Conservation (phyloP, 805 yeast species). For the Clavispora vitiphila region DNA sequence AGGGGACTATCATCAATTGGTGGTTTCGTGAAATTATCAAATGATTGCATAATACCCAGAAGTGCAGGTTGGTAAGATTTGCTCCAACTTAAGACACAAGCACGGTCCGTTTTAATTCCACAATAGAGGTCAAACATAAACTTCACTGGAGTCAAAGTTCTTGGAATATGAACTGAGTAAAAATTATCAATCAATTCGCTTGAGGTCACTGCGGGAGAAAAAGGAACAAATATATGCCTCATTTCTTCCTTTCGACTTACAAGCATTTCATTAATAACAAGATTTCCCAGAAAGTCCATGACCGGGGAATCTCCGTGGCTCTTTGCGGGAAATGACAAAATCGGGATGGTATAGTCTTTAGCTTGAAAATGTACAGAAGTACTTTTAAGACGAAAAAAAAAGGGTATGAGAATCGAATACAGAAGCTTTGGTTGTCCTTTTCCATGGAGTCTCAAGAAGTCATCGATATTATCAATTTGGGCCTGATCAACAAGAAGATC, state of each 20-base stretch:
- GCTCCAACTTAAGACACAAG: constrained; percentile 60
- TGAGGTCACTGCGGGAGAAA: constrained; percentile 43
- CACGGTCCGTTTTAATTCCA: constrained; percentile 37
- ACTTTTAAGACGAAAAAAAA: constrained; percentile 35
- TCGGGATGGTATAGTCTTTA: constrained; percentile 39
- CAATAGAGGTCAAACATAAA: constrained; percentile 47
- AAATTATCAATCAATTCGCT: constrained; percentile 36
- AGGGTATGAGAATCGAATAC: constrained; percentile 53
- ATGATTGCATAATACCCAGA: constrained; percentile 41
- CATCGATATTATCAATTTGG: constrained; percentile 28
- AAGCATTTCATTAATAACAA: constrained; percentile 57
- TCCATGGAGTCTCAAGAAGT: constrained; percentile 31
- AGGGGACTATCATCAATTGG: constrained; percentile 40
- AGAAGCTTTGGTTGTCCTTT: constrained; percentile 49
- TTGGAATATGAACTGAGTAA: constrained; percentile 52
- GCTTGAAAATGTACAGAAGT: constrained; percentile 12
- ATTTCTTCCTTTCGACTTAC: constrained; percentile 37
- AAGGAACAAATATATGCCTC: constrained; percentile 51
- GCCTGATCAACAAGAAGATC: constrained; percentile 27
- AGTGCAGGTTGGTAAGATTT: constrained; percentile 58
- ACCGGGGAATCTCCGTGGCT: constrained; percentile 21
- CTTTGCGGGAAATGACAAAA: constrained; percentile 44
- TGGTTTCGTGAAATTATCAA: constrained; percentile 43
- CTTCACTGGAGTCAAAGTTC: constrained; percentile 63
- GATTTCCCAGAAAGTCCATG: constrained; percentile 35